Conservation (phyloP, 306 rosid genomes). For the Senna siamea region DNA sequence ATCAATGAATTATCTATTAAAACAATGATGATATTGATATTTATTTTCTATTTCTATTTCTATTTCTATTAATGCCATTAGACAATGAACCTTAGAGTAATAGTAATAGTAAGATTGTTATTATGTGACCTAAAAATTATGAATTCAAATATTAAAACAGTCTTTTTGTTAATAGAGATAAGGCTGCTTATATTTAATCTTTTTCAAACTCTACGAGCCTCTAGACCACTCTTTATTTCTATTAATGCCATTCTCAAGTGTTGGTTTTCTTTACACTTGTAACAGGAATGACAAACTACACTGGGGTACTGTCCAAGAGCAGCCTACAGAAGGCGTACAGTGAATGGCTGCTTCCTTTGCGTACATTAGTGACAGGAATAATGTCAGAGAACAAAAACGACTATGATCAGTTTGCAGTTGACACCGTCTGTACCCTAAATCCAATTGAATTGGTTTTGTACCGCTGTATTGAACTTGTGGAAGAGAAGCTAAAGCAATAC, state of each 20-base stretch:
- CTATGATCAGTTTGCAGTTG: conserved; percentile 50
- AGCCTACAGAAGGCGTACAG: conserved; percentile 46
- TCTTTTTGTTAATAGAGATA: too few relatives aligned
- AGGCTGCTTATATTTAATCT: too few relatives aligned
- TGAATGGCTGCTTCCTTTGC: conserved; percentile 58
- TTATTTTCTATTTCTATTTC: too few relatives aligned
- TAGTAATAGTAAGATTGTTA: too few relatives aligned
- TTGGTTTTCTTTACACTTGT: conserved; percentile 25
- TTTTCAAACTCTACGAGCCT: too few relatives aligned
- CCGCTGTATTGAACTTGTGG: conserved; percentile 87
- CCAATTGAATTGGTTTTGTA: conserved; percentile 85
- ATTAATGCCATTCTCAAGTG: background rate
- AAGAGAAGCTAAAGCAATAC: conserved; percentile 62
- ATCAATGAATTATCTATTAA: conserved; percentile 15
- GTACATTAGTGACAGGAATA: conserved; percentile 48
- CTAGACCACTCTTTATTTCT: too few relatives aligned
- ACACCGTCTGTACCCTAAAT: conserved; percentile 61
- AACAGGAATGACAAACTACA: conserved; percentile 73
- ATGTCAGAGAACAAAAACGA: conserved; percentile 46
- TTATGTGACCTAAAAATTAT: too few relatives aligned
- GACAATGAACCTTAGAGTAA: too few relatives aligned
- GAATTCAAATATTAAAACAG: too few relatives aligned
- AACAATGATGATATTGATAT: background rate
- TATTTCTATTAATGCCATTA: background rate
- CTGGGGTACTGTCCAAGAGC: conserved; percentile 54